phyloP scores from a whole-genome alignment of 2,329 filamentous ascomycete species.

The Aspergillus clavatus region DNA sequence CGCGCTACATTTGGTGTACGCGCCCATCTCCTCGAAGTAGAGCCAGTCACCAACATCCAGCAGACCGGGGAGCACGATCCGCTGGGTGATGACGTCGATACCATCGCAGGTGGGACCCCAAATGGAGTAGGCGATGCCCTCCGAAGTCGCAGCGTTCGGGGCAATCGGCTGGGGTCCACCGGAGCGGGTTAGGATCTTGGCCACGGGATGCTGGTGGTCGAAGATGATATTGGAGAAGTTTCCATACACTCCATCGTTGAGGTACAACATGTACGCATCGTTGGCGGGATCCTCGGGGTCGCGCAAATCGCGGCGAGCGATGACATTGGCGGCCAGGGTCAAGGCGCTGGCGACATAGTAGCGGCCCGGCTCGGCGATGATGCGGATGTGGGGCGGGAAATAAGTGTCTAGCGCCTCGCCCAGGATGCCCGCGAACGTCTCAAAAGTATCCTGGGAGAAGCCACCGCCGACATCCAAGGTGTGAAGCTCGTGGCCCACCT shows the following conservation, averaged over 20 bases:
- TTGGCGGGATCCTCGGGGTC: constrained; percentile 51
- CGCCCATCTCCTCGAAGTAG: constrained; percentile 98
- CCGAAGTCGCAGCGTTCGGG: constrained; percentile 35
- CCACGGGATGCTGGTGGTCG: constrained; percentile 88
- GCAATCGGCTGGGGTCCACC: constrained; percentile 55
- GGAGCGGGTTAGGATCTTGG: constrained; percentile 69
- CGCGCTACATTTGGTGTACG: constrained; percentile 96
- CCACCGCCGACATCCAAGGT: constrained; percentile 92
- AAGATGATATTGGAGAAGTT: constrained; percentile 99
- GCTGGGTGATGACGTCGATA: constrained; percentile 87
- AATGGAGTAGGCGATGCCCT: constrained; percentile 79
- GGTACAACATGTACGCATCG: constrained; percentile 85
- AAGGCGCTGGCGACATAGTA: constrained; percentile 95
- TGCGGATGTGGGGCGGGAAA: constrained; percentile 74
- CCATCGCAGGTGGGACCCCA: constrained; percentile 98
- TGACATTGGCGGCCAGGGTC: constrained; percentile 91
- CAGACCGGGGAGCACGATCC: constrained; percentile 68
- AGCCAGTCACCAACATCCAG: constrained; percentile 95
- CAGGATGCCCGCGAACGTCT: constrained; percentile 79
- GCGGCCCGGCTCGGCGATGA: constrained; percentile 94
- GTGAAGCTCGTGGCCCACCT: constrained; percentile 73
- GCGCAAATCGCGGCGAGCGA: constrained; percentile 83
- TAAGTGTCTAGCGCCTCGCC: constrained; percentile 76
- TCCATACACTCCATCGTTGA: constrained; percentile 96
- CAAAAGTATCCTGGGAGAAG: constrained; percentile 86